Percentiles rank a stretch among this genome's conserved stretches.
Evolutionary conservation across 495 filamentous ascomycete genomes (phyloP).

Genomic region (Penicillium crystallinum): DNA sequence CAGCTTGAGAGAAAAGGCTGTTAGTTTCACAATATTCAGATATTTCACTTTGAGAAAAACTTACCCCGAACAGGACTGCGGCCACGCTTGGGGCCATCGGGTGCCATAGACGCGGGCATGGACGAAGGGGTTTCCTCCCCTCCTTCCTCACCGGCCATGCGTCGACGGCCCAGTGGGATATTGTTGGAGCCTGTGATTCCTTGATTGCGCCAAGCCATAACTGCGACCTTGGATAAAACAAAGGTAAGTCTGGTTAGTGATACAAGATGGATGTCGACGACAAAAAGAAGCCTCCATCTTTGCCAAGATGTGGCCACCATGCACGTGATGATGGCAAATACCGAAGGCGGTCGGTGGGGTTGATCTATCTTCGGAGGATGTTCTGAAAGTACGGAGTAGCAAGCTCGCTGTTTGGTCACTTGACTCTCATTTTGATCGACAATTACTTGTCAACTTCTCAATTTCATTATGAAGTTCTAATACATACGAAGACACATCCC

Average conservation of each 20-base stretch:
- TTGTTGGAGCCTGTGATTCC: conserved; percentile 99
- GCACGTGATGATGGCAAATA: neutral
- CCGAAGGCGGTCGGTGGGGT: neutral
- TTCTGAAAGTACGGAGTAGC: too few species aligned
- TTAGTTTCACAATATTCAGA: neutral
- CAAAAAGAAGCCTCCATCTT: neutral
- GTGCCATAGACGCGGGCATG: conserved; percentile 26
- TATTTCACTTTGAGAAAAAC: conserved; percentile 9
- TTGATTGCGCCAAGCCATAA: conserved; percentile 88
- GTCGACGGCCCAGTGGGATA: conserved; percentile 86
- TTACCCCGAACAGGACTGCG: conserved; percentile 67
- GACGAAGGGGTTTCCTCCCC: conserved; percentile 53
- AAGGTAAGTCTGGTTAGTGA: conserved; percentile 11
- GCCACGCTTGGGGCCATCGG: conserved; percentile 58
- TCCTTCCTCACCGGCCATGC: conserved; percentile 68
- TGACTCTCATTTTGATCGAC: neutral
- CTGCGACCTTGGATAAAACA: conserved; percentile 9
- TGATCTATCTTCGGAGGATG: neutral
- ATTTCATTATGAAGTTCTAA: too few species aligned
- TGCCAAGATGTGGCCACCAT: neutral
- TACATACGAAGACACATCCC: too few species aligned
- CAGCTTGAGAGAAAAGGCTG: conserved; percentile 26
- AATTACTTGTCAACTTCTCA: too few species aligned
- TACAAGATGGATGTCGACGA: conserved; percentile 1
- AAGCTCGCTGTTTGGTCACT: too few species aligned